phyloP scores from a whole-genome alignment of 805 yeast species.

The Candida ipomoeae region DNA sequence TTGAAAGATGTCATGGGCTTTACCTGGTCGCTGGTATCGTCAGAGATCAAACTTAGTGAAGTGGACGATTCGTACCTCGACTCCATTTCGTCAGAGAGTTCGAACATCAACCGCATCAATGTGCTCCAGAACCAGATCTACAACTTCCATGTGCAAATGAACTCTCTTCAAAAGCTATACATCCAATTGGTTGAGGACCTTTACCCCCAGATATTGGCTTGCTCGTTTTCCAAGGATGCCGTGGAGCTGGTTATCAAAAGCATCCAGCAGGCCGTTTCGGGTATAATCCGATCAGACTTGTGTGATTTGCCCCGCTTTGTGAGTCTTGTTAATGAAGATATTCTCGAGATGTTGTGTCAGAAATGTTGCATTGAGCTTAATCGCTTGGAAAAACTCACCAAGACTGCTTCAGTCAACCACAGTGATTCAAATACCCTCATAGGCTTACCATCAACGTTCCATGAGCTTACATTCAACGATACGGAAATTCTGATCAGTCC shows the following conservation, averaged over 20 bases:
- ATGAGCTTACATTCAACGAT: slow-evolving; percentile 31
- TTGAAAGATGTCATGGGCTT: slow-evolving; percentile 3
- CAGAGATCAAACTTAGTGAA: slow-evolving; percentile 20
- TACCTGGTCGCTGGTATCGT: slow-evolving; percentile 12
- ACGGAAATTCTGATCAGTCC: slow-evolving; percentile 39
- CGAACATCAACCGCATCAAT: slow-evolving; percentile 16
- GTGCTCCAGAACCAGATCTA: slow-evolving; percentile 23
- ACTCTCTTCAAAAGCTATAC: slow-evolving; percentile 5
- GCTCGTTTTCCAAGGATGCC: slow-evolving; percentile 3
- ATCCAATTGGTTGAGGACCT: slow-evolving; percentile 3
- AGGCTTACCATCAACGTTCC: slow-evolving; percentile 23
- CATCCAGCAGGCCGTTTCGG: slow-evolving; percentile 8
- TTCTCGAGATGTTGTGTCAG: slow-evolving; percentile 7
- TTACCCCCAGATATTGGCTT: slow-evolving; percentile 4
- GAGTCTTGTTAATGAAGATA: slow-evolving; percentile 22
- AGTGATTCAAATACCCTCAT: neutral
- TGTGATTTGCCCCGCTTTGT: slow-evolving; percentile 19
- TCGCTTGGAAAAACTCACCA: neutral
- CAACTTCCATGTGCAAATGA: slow-evolving; percentile 13
- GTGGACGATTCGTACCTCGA: slow-evolving; percentile 16
- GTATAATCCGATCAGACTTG: slow-evolving; percentile 14
- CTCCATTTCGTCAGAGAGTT: neutral
- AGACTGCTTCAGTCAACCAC: neutral
- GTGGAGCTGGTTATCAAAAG: neutral
- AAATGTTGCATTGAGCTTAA: slow-evolving; percentile 1